These are phyloP conservation scores for Chrysoporthe cubensis DNA, from an alignment of 2,329 filamentous ascomycete species.

Conservation along the genomic window DNA sequence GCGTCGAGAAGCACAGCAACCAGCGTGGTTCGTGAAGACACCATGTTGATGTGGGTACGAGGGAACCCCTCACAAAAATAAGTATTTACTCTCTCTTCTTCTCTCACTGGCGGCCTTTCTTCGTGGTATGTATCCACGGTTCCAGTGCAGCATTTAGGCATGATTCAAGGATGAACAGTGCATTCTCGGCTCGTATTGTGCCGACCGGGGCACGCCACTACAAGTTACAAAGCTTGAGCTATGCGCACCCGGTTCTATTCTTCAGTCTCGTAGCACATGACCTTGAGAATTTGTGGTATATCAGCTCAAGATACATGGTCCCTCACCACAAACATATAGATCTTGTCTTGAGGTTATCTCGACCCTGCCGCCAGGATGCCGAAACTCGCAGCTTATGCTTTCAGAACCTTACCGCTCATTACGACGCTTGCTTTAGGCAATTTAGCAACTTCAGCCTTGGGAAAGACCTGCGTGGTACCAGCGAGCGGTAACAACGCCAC, in stretches of 20 bases:
- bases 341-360: not conserved
- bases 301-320: not conserved
- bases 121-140: not conserved
- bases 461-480: constrained; percentile 8
- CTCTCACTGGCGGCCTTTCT: not conserved
- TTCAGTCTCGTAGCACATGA: too few relatives aligned
- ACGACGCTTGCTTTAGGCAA: not conserved
- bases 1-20: not conserved
- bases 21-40: too few relatives aligned
- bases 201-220: not conserved
- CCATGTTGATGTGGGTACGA: not conserved
- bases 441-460: not conserved
- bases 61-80: not conserved
- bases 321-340: not conserved
- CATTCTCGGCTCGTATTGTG: not conserved
- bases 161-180: not conserved
- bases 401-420: not conserved
- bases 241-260: not conserved
- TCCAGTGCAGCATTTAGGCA: not conserved
- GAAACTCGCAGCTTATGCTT: not conserved
- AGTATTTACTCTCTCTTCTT: not conserved
- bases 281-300: not conserved
- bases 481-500: constrained; percentile 28
- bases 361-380: not conserved
- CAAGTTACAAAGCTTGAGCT: not conserved